phyloP scores from a whole-genome alignment of 495 filamentous ascomycete species.

The Penicillium goetzii region DNA sequence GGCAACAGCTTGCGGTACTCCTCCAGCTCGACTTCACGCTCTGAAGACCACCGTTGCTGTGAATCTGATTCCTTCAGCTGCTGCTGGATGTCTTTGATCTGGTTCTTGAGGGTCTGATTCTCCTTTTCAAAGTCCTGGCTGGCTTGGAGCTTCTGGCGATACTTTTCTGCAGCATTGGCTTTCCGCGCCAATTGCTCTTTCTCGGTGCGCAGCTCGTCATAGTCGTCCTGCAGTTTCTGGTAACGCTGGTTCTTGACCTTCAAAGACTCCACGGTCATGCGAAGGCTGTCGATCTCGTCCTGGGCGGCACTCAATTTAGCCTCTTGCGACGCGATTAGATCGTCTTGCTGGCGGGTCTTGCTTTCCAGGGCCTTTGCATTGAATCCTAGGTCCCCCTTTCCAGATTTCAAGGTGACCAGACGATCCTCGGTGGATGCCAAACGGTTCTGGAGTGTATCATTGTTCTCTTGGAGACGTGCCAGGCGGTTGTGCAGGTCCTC shows the following conservation, averaged over 20 bases:
- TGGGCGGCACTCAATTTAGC: conserved; percentile 53
- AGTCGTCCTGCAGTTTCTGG: conserved; percentile 65
- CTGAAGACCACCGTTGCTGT: conserved; percentile 47
- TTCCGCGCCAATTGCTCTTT: conserved; percentile 77
- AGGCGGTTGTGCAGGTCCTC: conserved; percentile 59
- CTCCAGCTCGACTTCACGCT: conserved; percentile 59
- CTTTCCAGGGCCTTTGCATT: conserved; percentile 51
- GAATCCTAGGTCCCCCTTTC: conserved; percentile 49
- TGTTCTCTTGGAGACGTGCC: conserved; percentile 60
- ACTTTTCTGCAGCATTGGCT: conserved; percentile 75
- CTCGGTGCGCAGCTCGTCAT: conserved; percentile 72
- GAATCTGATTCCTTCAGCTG: conserved; percentile 59
- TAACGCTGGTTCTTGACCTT: conserved; percentile 51
- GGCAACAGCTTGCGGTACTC: conserved; percentile 61
- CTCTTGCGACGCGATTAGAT: conserved; percentile 62
- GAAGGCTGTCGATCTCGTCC: conserved; percentile 48
- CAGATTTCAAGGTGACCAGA: conserved; percentile 47
- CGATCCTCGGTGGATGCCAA: conserved; percentile 53
- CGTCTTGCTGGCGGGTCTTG: conserved; percentile 56
- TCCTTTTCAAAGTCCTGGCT: conserved; percentile 74
- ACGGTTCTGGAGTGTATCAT: conserved; percentile 53
- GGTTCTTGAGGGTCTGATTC: conserved; percentile 63
- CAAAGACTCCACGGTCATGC: conserved; percentile 46
- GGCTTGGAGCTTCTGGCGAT: conserved; percentile 73
- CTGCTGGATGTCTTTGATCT: conserved; percentile 59